Conservation (phyloP, 1,284 basidiomycete genomes). For the Irpex sp. region DNA sequence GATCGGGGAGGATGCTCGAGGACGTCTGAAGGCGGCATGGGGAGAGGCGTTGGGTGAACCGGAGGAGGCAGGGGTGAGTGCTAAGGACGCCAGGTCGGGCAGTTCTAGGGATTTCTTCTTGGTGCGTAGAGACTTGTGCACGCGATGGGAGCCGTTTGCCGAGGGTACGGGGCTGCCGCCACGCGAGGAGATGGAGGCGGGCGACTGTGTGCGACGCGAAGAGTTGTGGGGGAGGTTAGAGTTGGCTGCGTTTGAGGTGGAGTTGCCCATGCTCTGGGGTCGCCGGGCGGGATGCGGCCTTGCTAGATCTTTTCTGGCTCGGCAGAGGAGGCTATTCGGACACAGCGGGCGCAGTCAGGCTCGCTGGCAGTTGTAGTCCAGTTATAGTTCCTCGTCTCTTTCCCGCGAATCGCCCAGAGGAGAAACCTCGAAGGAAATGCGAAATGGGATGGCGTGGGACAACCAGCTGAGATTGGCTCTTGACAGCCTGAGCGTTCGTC, state of each 20-base stretch:
- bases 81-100: slow-evolving; percentile 67
- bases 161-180: slow-evolving; percentile 25
- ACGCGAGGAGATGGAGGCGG: slow-evolving; percentile 16
- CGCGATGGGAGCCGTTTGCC: slow-evolving; percentile 18
- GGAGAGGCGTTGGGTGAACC: slow-evolving; percentile 38
- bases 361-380: background rate
- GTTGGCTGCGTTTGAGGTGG: slow-evolving; percentile 27
- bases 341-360: background rate
- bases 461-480: background rate
- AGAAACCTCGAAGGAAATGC: slow-evolving; percentile 15
- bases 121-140: slow-evolving; percentile 51
- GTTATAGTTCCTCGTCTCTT: background rate
- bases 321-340: slow-evolving; percentile 3
- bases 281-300: slow-evolving; percentile 4
- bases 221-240: slow-evolving; percentile 17
- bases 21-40: slow-evolving; percentile 38
- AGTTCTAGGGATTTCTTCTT: slow-evolving; percentile 77
- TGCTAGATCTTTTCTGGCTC: slow-evolving; percentile 6
- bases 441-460: slow-evolving; percentile 2
- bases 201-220: slow-evolving; percentile 18
- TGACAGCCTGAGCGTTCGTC: background rate
- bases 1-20: slow-evolving; percentile 36
- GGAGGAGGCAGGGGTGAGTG: slow-evolving; percentile 42
- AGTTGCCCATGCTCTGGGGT: slow-evolving; percentile 30
- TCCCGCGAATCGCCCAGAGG: slow-evolving; percentile 9